phyloP scores from a whole-genome alignment of 2,329 filamentous ascomycete genomes.

The Alternaria consortialis region DNA sequence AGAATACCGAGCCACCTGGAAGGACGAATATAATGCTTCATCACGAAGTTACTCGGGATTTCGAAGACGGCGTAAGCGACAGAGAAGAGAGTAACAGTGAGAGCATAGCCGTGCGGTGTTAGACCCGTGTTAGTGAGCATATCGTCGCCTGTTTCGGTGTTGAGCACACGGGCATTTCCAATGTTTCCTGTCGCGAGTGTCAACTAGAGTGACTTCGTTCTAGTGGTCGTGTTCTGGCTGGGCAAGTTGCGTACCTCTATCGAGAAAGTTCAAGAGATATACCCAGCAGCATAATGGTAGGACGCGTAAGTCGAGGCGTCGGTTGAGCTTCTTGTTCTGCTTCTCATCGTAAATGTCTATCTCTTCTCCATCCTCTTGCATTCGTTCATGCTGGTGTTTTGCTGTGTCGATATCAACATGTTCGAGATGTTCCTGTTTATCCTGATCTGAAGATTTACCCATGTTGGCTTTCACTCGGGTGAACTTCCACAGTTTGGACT shows the following conservation, averaged over 20 bases:
- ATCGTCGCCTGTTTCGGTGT: constrained; percentile 66
- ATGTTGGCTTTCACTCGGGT: background rate
- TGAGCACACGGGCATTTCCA: constrained; percentile 76
- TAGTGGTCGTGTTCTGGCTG: background rate
- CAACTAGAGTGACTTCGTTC: background rate
- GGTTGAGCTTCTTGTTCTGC: constrained; percentile 6
- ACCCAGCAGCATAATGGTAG: constrained; percentile 11
- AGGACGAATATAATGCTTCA: constrained; percentile 62
- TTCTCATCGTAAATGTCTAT: constrained; percentile 4
- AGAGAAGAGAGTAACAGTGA: constrained; percentile 31
- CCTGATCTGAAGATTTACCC: background rate
- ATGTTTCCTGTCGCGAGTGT: background rate
- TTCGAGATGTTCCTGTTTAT: constrained; percentile 1
- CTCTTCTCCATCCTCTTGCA: constrained; percentile 4
- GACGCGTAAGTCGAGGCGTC: constrained; percentile 6
- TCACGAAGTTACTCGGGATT: constrained; percentile 65
- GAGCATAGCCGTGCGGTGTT: constrained; percentile 63
- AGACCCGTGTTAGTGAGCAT: constrained; percentile 69
- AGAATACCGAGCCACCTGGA: constrained; percentile 42
- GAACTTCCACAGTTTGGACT: background rate
- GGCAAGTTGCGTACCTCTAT: background rate
- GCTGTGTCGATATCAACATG: background rate
- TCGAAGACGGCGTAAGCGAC: constrained; percentile 52
- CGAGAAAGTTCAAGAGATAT: constrained; percentile 11
- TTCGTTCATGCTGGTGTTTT: background rate